Percentiles rank a stretch among this genome's conserved stretches.
phyloP scores from a whole-genome alignment of 2,329 filamentous ascomycete species.

The Cordyceps tenuipes region DNA sequence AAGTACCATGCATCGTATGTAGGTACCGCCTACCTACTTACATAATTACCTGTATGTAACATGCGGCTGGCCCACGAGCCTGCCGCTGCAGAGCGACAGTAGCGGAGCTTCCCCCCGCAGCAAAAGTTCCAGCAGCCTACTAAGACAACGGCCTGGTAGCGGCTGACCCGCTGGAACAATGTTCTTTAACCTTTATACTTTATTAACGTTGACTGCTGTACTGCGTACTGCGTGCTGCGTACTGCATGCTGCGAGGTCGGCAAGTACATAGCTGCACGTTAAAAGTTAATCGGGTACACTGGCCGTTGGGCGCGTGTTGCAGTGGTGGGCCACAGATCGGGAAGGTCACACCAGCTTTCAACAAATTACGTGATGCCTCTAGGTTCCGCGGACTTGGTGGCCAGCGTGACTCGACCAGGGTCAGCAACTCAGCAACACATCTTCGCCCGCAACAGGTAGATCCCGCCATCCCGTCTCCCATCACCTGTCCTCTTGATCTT shows the following conservation, averaged over 20 bases:
- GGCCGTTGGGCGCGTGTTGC: neutral
- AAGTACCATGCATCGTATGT: no score
- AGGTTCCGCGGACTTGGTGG: neutral
- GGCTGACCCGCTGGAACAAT: neutral
- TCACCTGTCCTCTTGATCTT: neutral
- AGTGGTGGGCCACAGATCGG: neutral
- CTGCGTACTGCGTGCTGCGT: no score
- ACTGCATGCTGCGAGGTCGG: no score
- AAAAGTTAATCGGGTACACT: slow-evolving; percentile 1
- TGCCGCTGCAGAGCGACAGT: neutral
- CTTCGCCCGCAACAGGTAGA: no score
- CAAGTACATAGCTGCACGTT: no score
- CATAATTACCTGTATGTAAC: no score
- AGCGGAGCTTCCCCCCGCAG: neutral
- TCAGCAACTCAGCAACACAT: no score
- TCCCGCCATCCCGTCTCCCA: neutral
- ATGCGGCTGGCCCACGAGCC: no score
- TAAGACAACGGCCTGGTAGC: neutral
- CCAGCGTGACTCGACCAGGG: neutral
- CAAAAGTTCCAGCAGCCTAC: neutral
- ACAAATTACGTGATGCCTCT: slow-evolving; percentile 3
- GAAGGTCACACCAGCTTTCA: neutral
- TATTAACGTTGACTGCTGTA: no score
- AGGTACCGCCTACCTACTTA: no score
- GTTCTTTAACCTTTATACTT: no score